Evolutionary conservation across 495 filamentous ascomycete genomes (phyloP), one percentile per base, ranked within the genome.

Genomic region (Stereocaulon alpinum): DNA sequence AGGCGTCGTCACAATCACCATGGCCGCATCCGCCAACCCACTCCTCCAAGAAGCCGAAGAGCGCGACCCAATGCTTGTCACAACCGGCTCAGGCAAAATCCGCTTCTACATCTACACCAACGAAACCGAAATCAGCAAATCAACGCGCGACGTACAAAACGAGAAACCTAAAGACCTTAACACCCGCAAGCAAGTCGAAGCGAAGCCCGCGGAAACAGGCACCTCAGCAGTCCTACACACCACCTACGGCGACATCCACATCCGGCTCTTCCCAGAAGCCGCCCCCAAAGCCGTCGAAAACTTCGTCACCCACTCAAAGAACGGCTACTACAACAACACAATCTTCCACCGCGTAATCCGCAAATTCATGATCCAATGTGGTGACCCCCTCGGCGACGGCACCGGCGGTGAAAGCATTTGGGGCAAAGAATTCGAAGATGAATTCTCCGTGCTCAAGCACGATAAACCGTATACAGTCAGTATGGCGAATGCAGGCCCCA

Each of bases 41-140:
- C 82, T 99, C 12, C 80, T 99, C 17, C 86, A 90, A 66, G 93
- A 96, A 73, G 89, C 93, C 18, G 90, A 96, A 72, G 82, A 83
- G 40, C 82, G 93, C 61, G 93, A 99, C 70, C 89, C 93, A 0
- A 89, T 97, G 70, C 78, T 99, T 20, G 74, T 94, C 44, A 77
- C 80, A 40, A 96, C 92, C 0, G 91, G 87, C 1, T 83, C 85
- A 27, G 87, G 84, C 62, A 99, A 96, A 71, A 82, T 88, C 37
- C 87, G 93, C 53, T 99, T 99, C 76, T 99, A 97, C 78, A 88
- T 96, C 80, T 99, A 95, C 73, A 95, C 88, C 56, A 95, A 95
- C 71, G 88, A 94, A 20, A 81, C 84, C 18, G 82, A 90, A 5
- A 80, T 94, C 59, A 86, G 84, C 59, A 95, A 93, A 69, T 86